Base-by-base conservation (phyloP, 192 early-diverging fungal species). In the Mortierella alpina region DNA sequence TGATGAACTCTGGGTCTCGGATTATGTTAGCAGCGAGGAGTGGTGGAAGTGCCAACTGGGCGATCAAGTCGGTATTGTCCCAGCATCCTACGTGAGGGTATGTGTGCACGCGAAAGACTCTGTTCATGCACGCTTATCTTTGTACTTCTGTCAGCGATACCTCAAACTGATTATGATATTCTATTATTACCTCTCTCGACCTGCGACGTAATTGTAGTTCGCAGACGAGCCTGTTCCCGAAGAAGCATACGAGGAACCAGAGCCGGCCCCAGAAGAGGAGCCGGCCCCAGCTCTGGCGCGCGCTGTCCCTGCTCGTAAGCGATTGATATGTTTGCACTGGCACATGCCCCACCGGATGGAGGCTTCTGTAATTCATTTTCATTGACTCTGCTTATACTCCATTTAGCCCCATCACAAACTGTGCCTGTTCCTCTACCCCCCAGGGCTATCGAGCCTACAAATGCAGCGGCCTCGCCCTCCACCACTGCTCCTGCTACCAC, bases 41-140 rank as follows among this genome's bases (percentile, higher is more conserved):
- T 99, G 98, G 98, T 96, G 94, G 94, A 84, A 83, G 47, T 91
- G 93, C 15, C 90, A 93, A 53, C 73, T 93, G 59, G 83, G 87
- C 7, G 85, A 86, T 12, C 84, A 86, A 14, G 84, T 88, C 69
- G 97, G 97, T 10, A 89, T 99, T 45, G 93, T 97, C 4, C 97
- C 97, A 5, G 90, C 93, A 12, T 86, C 90, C 6, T 99, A 98
- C 71, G 67, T 99, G 10, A 89, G 90, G 56, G 84, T 84, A 77
- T 63, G 82, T 63, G 2, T 47, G 11, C 17, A n/a, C 18, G 31
- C 31, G 31, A 31, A 31, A 31, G 31, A 3, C 31, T 31, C 31
- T 31, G 31, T 31, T 31, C 2, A 51, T 51, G 50, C 13, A 12
- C 4, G 13, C 50, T 51, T 51, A 51, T 17, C 17, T 1, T 51